Base-by-base conservation (phyloP, 73 alveolate genomes). In the Paramecium octaurelia region DNA sequence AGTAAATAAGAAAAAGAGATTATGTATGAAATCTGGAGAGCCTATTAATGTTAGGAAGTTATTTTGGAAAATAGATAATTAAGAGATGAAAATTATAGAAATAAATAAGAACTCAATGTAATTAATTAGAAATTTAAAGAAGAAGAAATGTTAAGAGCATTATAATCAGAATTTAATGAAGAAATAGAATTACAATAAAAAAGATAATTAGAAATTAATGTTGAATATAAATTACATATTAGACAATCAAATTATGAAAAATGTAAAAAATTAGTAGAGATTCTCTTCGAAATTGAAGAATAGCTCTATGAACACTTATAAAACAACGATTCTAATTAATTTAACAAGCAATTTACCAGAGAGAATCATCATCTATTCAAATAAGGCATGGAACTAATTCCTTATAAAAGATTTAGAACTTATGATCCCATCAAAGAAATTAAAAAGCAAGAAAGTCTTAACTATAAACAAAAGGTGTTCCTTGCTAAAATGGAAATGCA, bases 1-100 rank as follows among this genome's bases (percentile, higher is more conserved):
- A 77, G 98, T 36, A 98, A 98, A 88, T 96, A 98, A 95, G 99
- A 98, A 89, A 95, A 96, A 86, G 99, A 98, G 92, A 92, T 98
- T 43, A 96, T 94, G 43, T 98, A 98, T 95, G 99, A 98, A 86
- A 94, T 97, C 0, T 97, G 98, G 98, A 76, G 99, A 60, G 98
- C 98, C 1, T 93, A 97, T 68, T 97, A 98, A 88, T 97, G 99
- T 93, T 95, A 97, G 76, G 95, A 97, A 40, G 97, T 98, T 44
- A 96, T 98, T 58, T 93, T 75, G 50, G 97, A 96, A 86, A 95
- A 97, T 93, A 95, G 99, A 85, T 92, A 93, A 83, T 97, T 98
- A 75, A 95, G 99, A 87, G 99, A 97, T 80, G 99, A 96, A 70
- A 93, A 96, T 89, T 98, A 96, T 92, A 94, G 96, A 86, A 92